phyloP scores from a whole-genome alignment of 179 eudicot species.

The Vitellaria paradoxa region DNA sequence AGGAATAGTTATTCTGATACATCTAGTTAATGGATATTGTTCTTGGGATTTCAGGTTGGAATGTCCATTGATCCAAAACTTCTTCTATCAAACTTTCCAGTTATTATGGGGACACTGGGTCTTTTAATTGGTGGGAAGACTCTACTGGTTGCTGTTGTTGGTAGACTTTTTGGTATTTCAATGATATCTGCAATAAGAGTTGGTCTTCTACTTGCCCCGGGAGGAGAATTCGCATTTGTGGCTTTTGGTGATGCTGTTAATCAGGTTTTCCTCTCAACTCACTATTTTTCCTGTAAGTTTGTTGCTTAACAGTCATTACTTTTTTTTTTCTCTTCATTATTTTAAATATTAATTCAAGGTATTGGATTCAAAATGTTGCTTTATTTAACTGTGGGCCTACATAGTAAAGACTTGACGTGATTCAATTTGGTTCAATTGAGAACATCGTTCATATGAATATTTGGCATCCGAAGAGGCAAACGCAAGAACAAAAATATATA shows the following conservation, averaged over 20 bases:
- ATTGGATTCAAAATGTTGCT: no score
- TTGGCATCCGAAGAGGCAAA: neutral
- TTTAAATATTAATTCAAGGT: no score
- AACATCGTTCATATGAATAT: neutral
- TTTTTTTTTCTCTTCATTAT: no score
- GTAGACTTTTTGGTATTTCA: conserved; percentile 83
- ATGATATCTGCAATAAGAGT: conserved; percentile 75
- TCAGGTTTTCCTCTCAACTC: conserved; percentile 51
- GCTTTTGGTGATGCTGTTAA: conserved; percentile 99
- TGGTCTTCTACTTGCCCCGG: conserved; percentile 98
- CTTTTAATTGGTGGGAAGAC: conserved; percentile 90
- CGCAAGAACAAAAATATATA: neutral
- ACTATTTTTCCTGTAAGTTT: no score
- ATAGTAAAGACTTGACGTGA: no score
- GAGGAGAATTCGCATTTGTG: conserved; percentile 98
- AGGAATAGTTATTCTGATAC: neutral
- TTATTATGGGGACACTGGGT: conserved; percentile 66
- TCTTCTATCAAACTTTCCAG: conserved; percentile 83
- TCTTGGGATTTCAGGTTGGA: conserved; percentile 74
- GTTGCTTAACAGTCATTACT: no score
- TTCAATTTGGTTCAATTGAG: no score
- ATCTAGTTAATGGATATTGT: conserved; percentile 2
- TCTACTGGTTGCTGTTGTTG: conserved; percentile 69
- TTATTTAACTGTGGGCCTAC: no score
- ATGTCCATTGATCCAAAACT: conserved; percentile 99